A percentile compares a stretch with the other conserved stretches of the same genome.
phyloP scores from a whole-genome alignment of 441 rosid genomes.

The Populus hybrid region DNA sequence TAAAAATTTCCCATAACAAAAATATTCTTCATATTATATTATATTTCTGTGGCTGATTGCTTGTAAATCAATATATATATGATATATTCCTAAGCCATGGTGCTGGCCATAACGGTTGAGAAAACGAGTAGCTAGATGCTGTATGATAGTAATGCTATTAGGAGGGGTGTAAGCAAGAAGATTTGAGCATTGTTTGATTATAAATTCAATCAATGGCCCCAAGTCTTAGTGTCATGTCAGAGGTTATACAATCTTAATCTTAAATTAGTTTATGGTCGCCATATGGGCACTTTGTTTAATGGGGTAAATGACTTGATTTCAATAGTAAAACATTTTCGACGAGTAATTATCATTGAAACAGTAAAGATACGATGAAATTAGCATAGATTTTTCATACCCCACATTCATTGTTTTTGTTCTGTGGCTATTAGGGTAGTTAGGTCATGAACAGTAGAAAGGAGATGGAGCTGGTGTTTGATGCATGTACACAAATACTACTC shows the following conservation, averaged over 20 bases:
- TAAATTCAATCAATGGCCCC: neutral
- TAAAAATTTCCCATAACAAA: neutral
- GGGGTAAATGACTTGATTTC: conserved; percentile 7
- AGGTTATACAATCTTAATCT: neutral
- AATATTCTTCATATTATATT: neutral
- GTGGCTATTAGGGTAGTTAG: conserved; percentile 34
- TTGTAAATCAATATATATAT: conserved; percentile 13
- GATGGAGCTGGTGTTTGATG: conserved; percentile 30
- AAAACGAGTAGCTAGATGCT: conserved; percentile 25
- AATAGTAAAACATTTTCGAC: conserved; percentile 17
- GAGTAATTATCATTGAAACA: conserved; percentile 36
- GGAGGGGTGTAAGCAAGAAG: conserved; percentile 24
- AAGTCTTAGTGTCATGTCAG: neutral
- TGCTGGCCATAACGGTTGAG: conserved; percentile 48
- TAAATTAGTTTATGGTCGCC: neutral
- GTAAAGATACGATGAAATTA: conserved; percentile 59
- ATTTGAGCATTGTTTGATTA: neutral
- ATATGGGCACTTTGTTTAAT: conserved; percentile 1
- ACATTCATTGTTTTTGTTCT: conserved; percentile 18
- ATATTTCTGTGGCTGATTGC: neutral
- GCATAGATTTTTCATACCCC: conserved; percentile 50
- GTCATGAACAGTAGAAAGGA: conserved; percentile 29
- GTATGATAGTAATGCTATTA: neutral
- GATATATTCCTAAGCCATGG: conserved; percentile 3
- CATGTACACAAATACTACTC: conserved; percentile 29